Evolutionary conservation across 176 grass and related monocot genomes (phyloP), one percentile per base, ranked within the genome.

Genomic region (Paspalum vaginatum): DNA sequence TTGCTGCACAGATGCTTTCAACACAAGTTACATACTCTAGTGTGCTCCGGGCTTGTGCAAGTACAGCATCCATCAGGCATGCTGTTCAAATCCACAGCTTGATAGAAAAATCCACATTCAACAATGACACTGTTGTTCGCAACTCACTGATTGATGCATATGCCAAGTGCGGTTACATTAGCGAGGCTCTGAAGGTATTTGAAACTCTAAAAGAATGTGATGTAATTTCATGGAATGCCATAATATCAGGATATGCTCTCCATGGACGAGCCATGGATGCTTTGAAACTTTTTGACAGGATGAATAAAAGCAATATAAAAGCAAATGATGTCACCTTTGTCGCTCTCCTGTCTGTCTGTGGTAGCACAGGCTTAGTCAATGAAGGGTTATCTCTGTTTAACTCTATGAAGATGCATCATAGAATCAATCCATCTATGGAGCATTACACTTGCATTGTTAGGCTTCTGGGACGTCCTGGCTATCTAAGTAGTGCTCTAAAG

Each of bases 61-160:
- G 72, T 71, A 91, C 85, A 65, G 67, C 92, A 78, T 76, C 78
- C n/a, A 87, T 89, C 13, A 80, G 76, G 44, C 84, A 89, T 40
- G 65, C 79, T 75, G 83, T 75, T 25, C 89, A 95, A 76, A 46
- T 95, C 65, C 93, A 95, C 76, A 77, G 84, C 60, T 85, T 89
- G 78, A 76, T 95, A 73, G 77, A 83, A 54, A 95, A 95, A 65
- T 85, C 93, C 40, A 85, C 79, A 87, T 83, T 92, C 27, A 85
- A 59, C 43, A 55, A 27, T 50, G 89, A 95, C 68, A 85, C 81
- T 11, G 48, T 87, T 25, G 87, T 95, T 75, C 85, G 59, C 73
- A 95, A 92, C 83, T 89, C 93, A 77, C 79, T 95, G 38, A 85
- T 95, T 79, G 93, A 95, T 76, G 77, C 93, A 63, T 95, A 95